Evolutionary conservation across 2,329 filamentous ascomycete species (phyloP).

Genomic region (Ophiostoma australiae): DNA sequence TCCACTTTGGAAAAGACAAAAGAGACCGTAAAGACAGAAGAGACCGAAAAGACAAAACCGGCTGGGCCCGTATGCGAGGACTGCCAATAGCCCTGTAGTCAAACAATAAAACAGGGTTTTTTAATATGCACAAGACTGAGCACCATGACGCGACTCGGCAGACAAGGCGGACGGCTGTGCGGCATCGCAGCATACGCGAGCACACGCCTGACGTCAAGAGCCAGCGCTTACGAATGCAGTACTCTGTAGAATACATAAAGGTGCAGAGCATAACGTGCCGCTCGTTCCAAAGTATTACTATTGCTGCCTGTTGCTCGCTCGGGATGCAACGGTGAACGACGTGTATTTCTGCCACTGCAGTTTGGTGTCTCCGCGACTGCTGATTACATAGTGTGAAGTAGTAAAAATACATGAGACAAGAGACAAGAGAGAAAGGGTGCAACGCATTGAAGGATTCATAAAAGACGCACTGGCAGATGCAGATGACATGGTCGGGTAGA

Average conservation of each 20-base stretch:
- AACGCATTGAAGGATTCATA: too few species aligned
- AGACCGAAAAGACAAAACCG: background rate
- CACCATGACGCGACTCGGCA: background rate
- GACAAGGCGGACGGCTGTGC: background rate
- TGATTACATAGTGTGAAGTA: background rate
- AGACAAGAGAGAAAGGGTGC: too few species aligned
- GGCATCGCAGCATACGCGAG: background rate
- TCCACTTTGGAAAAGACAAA: background rate
- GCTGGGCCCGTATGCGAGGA: constrained; percentile 35
- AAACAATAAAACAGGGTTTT: background rate
- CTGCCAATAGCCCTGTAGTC: constrained; percentile 31
- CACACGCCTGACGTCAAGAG: too few species aligned
- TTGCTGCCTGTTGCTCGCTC: background rate
- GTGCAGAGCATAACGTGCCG: too few species aligned
- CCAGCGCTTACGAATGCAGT: too few species aligned
- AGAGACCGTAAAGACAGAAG: background rate
- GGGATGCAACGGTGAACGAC: background rate
- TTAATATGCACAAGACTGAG: background rate
- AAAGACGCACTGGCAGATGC: too few species aligned
- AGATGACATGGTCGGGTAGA: too few species aligned
- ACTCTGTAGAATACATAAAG: too few species aligned
- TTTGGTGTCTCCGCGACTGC: background rate
- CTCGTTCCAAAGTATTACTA: too few species aligned
- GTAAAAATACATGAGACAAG: background rate
- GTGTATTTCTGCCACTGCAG: background rate